Base-by-base conservation (phyloP, 179 eudicot species). In the Pouteria campechiana region DNA sequence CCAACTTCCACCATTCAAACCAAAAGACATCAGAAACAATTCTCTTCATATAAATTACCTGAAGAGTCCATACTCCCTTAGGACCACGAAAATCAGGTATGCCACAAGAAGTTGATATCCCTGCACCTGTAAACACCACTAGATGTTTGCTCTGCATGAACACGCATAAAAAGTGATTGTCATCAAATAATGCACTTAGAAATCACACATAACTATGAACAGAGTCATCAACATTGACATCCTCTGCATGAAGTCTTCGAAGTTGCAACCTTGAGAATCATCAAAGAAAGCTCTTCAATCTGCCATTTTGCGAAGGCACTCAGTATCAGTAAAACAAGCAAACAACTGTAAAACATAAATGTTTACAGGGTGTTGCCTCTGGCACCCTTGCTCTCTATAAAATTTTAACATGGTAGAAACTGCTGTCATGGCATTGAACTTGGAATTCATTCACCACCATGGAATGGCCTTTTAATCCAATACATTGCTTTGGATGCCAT, bases 1-100 rank as follows among this genome's bases (percentile, higher is more conserved):
- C n/a, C 29, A 10, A 15, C 15, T 8, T 25, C n/a, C 25, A 44
- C 32, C 14, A 31, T 14, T 45, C 20, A 17, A 7, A n/a, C n/a
- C 37, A 34, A 6, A 16, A 32, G 22, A 48, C 15, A 32, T 21
- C 32, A n/a, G 2, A 46, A 14, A n/a, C n/a, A n/a, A n/a, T n/a
- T n/a, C 14, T 38, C 19, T 38, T n/a, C 13, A 11, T 4, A 18
- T 13, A 44, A 27, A 3, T 25, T 52, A 86, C 98, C 84, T 90
- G 96, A 77, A 90, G 98, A 25, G 98, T 90, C 98, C 98, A 90
- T 46, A 90, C 74, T 24, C 96, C 96, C 54, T 77, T 79, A 33
- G 96, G 98, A 53, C 98, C 98, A 38, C 98, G 90, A 66, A 90
- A 90, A 54, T 90, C 98, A 52, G 96, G 98, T 56, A 90, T 86